Evolutionary conservation across 2,329 filamentous ascomycete genomes (phyloP).

Genomic region (Xylaria sp.): DNA sequence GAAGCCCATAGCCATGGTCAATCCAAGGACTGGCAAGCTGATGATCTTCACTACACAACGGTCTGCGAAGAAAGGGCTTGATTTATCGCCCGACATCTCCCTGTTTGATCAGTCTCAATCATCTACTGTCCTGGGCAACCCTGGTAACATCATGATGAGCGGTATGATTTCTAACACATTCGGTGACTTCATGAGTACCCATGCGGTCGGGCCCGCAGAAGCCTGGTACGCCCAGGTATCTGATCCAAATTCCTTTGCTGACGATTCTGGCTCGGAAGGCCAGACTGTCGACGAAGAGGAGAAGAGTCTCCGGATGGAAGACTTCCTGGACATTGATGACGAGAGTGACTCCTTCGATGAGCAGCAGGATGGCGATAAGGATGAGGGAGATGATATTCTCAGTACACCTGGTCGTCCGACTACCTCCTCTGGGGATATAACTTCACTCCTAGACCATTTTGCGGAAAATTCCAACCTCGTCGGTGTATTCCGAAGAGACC

Average conservation of each 20-base stretch:
- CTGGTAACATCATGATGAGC: slow-evolving; percentile 73
- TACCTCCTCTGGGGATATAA: slow-evolving; percentile 44
- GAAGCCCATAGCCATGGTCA: slow-evolving; percentile 55
- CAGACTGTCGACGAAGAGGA: slow-evolving; percentile 62
- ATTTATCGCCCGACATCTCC: slow-evolving; percentile 49
- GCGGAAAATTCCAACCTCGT: slow-evolving; percentile 63
- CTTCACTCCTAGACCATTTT: slow-evolving; percentile 60
- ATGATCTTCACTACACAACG: slow-evolving; percentile 56
- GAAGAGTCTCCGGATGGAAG: slow-evolving; percentile 59
- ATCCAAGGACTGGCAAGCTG: slow-evolving; percentile 54
- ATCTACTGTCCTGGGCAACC: slow-evolving; percentile 59
- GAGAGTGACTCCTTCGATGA: slow-evolving; percentile 56
- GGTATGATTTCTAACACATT: slow-evolving; percentile 59
- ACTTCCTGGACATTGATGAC: slow-evolving; percentile 66
- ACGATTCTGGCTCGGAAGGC: slow-evolving; percentile 42
- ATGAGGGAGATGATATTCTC: slow-evolving; percentile 40
- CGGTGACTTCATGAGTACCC: slow-evolving; percentile 54
- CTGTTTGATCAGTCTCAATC: slow-evolving; percentile 38
- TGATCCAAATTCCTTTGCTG: slow-evolving; percentile 47
- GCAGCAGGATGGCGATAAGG: slow-evolving; percentile 43
- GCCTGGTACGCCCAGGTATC: slow-evolving; percentile 67
- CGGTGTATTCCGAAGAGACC: slow-evolving; percentile 70
- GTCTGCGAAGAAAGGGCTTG: slow-evolving; percentile 39
- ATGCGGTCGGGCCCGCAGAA: slow-evolving; percentile 67
- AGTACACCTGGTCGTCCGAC: slow-evolving; percentile 48